These are phyloP conservation scores for Leptographium procerum DNA, from an alignment of 2,329 filamentous ascomycete genomes.

Conservation along the genomic window DNA sequence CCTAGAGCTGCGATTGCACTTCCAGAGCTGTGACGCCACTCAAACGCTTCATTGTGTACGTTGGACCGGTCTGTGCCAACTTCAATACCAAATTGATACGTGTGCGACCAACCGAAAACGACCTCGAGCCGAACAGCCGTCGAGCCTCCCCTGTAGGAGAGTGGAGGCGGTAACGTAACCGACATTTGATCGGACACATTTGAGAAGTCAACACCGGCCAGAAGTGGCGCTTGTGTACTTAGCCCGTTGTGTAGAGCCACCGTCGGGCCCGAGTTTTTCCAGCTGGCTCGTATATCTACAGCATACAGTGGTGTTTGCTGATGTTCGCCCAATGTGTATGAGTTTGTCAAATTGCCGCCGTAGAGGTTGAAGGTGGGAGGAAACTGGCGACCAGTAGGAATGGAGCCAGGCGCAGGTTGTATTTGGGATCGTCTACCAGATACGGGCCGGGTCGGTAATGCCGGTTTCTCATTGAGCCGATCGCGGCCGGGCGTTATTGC, in stretches of 20 bases:
- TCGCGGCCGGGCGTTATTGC: background rate
- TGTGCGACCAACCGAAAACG: conserved; percentile 9
- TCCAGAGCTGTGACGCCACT: conserved; percentile 30
- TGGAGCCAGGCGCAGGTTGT: conserved; percentile 3
- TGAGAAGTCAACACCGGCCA: conserved; percentile 17
- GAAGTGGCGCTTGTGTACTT: conserved; percentile 15
- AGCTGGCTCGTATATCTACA: conserved; percentile 16
- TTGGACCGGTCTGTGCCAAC: conserved; percentile 14
- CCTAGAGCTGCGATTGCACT: conserved; percentile 22
- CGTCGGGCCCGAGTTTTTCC: conserved; percentile 16
- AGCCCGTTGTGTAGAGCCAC: conserved; percentile 25
- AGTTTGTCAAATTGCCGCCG: conserved; percentile 10
- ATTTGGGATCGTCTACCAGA: too few species aligned
- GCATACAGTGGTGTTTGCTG: conserved; percentile 22
- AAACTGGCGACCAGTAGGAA: conserved; percentile 18
- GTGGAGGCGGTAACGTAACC: conserved; percentile 20
- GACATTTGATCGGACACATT: conserved; percentile 10
- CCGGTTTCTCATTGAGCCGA: background rate
- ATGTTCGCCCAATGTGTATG: conserved; percentile 20
- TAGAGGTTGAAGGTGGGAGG: conserved; percentile 23
- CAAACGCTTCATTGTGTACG: conserved; percentile 23
- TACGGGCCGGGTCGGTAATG: background rate
- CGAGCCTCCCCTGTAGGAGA: conserved; percentile 10
- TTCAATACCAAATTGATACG: conserved; percentile 24
- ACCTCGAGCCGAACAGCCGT: conserved; percentile 8